Evolutionary conservation across 805 yeast species (phyloP).

Genomic region (Grigorovia yakushimaensis): DNA sequence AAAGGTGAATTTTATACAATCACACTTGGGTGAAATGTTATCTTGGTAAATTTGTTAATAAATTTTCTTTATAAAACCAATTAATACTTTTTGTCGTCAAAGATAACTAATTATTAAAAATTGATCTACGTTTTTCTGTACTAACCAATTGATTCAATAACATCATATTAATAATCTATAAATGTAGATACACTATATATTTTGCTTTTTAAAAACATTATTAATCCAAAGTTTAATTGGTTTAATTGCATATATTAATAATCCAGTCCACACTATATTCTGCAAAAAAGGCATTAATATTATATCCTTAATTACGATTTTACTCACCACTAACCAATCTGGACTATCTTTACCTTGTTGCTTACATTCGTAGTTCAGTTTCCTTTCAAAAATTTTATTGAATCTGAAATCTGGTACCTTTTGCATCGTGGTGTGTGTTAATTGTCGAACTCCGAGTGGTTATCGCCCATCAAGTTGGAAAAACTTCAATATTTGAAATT

Average conservation of each 20-base stretch:
- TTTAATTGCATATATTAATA: conserved; percentile 33
- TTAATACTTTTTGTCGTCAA: too few relatives aligned
- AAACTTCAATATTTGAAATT: too few relatives aligned
- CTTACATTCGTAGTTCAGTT: conserved; percentile 24
- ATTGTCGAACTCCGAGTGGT: too few relatives aligned
- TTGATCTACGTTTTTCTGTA: too few relatives aligned
- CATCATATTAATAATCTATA: too few relatives aligned
- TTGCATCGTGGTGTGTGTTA: not conserved
- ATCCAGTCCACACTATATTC: conserved; percentile 38
- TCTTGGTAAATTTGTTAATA: too few relatives aligned
- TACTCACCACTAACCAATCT: conserved; percentile 14
- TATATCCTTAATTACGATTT: conserved; percentile 43
- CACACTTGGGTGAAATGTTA: too few relatives aligned
- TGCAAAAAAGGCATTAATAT: conserved; percentile 45
- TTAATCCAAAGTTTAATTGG: conserved; percentile 13
- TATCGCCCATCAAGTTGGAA: too few relatives aligned
- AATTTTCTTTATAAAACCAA: too few relatives aligned
- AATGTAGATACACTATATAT: too few relatives aligned
- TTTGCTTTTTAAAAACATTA: not conserved
- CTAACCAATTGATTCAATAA: not conserved
- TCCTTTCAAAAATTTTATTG: conserved; percentile 47
- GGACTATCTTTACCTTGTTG: conserved; percentile 10
- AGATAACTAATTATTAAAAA: too few relatives aligned
- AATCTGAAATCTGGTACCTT: conserved; percentile 56
- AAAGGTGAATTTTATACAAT: too few relatives aligned